Evolutionary conservation across 2,329 filamentous ascomycete genomes (phyloP), one percentile per base, ranked within the genome.

Genomic region (Cadophora malorum): DNA sequence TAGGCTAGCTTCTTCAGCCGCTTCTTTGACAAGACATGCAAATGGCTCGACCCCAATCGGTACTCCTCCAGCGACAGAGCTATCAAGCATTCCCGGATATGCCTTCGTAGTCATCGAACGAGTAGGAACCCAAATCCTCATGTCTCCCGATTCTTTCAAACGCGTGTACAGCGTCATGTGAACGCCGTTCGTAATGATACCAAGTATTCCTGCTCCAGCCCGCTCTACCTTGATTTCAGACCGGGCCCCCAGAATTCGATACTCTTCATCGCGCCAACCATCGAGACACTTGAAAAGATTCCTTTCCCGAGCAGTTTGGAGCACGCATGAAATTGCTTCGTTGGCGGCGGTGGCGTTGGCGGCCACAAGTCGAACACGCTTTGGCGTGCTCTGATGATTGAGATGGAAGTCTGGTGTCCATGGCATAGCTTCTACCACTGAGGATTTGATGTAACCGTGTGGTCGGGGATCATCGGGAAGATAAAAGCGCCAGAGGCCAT

Each of bases 31-130:
- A 64, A 97, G 82, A 78, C 91, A 93, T 77, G 94, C 93, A 64
- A 93, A 91, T 0, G 92, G 91, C 33, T 84, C 85, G 78, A 97
- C 93, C 23, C 89, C 90, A 0, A 92, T 91, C 78, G 90, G 89
- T 71, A 97, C 88, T 0, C 93, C 90, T 1, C 90, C 90, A 0
- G 94, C 95, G 10, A 96, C 94, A 2, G 93, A 93, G 79, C 97
- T 98, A 79, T 98, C 95, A 71, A 97, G 84, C 71, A 97, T 94
- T 31, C 91, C 86, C 0, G 91, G 90, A 75, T 94, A 97, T 0
- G 93, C 97, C 71, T 91, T 88, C 82, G 97, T 97, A 69, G 83
- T 86, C 62, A 83, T 83, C 8, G 93, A 87, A 14, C 95, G 86
- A 52, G 89, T 86, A 6, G 94, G 91, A 1, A 96, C 87, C 94